A percentile compares a stretch with the other conserved stretches of the same genome.
These are phyloP conservation scores for Linnemannia hyalina DNA, from an alignment of 192 early-diverging fungal genomes.

Conservation along the genomic window DNA sequence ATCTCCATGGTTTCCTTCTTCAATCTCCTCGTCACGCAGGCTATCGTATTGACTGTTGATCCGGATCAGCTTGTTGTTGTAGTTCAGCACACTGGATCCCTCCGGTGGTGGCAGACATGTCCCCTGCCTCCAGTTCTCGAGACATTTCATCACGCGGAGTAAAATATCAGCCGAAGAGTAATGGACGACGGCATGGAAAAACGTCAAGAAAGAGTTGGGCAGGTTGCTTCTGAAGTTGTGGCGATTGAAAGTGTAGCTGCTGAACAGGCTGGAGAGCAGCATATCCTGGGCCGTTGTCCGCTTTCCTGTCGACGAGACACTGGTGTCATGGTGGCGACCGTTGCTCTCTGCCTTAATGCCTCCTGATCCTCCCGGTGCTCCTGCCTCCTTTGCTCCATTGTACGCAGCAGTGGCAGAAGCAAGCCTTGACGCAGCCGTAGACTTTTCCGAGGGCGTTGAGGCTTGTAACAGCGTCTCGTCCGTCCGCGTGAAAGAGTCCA, in stretches of 20 bases:
- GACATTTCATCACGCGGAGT: slow-evolving; percentile 60
- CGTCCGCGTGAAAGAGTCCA: slow-evolving; percentile 38
- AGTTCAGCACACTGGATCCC: slow-evolving; percentile 35
- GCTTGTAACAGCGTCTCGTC: slow-evolving; percentile 44
- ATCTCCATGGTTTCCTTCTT: slow-evolving; percentile 9
- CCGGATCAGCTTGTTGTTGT: slow-evolving; percentile 22
- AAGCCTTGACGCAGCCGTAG: slow-evolving; percentile 12
- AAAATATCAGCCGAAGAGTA: slow-evolving; percentile 80
- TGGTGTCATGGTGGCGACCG: not conserved
- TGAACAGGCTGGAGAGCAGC: slow-evolving; percentile 67
- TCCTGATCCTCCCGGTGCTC: not conserved
- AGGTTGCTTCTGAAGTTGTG: slow-evolving; percentile 72
- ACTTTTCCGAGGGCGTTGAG: slow-evolving; percentile 16
- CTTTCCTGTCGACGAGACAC: slow-evolving; percentile 1
- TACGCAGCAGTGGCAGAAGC: not conserved
- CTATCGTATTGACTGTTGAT: slow-evolving; percentile 13
- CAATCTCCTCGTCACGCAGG: slow-evolving; percentile 16
- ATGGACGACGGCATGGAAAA: slow-evolving; percentile 80
- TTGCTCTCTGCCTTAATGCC: slow-evolving; percentile 19
- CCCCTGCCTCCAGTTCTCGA: slow-evolving; percentile 51
- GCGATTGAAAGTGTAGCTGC: slow-evolving; percentile 74
- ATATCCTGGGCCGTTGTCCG: slow-evolving; percentile 56
- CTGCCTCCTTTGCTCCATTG: slow-evolving; percentile 30
- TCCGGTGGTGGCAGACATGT: slow-evolving; percentile 11
- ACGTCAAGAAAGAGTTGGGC: slow-evolving; percentile 78